These are phyloP conservation scores for Brassica nigra DNA, from an alignment of 345 rosid genomes.

Conservation along the genomic window DNA sequence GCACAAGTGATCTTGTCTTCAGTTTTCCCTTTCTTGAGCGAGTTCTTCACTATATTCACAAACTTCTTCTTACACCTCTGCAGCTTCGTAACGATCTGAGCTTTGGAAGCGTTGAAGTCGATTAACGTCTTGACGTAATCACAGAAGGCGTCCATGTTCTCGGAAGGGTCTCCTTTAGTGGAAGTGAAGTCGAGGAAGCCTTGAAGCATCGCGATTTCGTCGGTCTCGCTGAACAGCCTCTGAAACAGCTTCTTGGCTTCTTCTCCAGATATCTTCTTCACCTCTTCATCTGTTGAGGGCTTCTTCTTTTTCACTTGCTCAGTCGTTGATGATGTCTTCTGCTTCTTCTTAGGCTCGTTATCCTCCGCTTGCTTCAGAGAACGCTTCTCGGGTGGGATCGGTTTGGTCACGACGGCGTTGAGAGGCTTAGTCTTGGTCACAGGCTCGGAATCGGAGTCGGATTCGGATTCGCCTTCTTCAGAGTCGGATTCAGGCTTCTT, in stretches of 20 bases:
- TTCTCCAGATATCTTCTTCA: background rate
- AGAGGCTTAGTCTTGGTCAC: slow-evolving; percentile 5
- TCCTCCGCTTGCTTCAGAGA: background rate
- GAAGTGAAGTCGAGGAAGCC: background rate
- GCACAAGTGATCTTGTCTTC: background rate
- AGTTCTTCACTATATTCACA: background rate
- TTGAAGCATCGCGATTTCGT: background rate
- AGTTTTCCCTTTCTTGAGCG: background rate
- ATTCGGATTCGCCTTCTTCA: background rate
- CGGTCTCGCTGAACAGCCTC: background rate
- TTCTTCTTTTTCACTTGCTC: background rate
- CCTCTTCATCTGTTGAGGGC: background rate
- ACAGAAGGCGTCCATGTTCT: background rate
- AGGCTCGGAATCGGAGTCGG: slow-evolving; percentile 36
- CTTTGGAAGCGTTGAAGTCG: background rate
- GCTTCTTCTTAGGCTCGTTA: background rate
- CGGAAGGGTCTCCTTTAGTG: background rate
- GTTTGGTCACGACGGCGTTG: slow-evolving; percentile 36
- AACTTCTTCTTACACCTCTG: background rate
- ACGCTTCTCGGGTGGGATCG: slow-evolving; percentile 39
- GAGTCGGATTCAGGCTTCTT: slow-evolving; percentile 35
- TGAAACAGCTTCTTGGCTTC: background rate
- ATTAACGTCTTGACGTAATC: background rate
- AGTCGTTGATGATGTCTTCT: background rate
- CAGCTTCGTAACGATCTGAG: background rate